These are phyloP conservation scores for Lanmaoa rubissima DNA, from an alignment of 768 basidiomycete genomes.

Conservation along the genomic window DNA sequence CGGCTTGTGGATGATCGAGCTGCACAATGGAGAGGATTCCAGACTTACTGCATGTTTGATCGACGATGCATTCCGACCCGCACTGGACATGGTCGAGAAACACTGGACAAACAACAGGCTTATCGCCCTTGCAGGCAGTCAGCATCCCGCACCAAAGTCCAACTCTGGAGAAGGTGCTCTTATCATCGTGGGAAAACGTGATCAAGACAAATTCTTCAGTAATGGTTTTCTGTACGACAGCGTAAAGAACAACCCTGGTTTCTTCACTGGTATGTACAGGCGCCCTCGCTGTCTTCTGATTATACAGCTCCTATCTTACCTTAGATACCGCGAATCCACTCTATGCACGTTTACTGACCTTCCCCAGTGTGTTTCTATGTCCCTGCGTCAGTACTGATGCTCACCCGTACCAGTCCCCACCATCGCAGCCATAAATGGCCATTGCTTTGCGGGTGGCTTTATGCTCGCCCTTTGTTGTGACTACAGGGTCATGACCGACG, in stretches of 20 bases:
- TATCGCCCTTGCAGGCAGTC: conserved; percentile 41
- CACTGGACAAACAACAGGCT: conserved; percentile 64
- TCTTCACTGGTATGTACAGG: conserved; percentile 57
- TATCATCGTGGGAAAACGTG: conserved; percentile 70
- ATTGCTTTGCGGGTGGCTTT: conserved; percentile 83
- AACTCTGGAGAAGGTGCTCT: conserved; percentile 59
- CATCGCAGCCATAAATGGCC: conserved; percentile 79
- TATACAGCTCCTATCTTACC: conserved; percentile 5
- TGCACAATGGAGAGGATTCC: conserved; percentile 77
- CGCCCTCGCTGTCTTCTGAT: neutral
- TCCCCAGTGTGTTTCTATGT: conserved; percentile 58
- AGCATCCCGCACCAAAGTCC: conserved; percentile 32
- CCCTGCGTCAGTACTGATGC: neutral
- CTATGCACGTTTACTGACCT: conserved; percentile 63
- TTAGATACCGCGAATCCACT: conserved; percentile 75
- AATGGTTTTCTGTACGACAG: conserved; percentile 72
- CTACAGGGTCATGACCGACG: conserved; percentile 87
- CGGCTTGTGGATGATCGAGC: conserved; percentile 71
- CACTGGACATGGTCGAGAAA: conserved; percentile 68
- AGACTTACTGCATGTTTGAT: conserved; percentile 61
- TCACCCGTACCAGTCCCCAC: conserved; percentile 57
- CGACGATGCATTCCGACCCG: conserved; percentile 60
- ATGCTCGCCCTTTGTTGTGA: conserved; percentile 81
- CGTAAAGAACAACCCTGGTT: conserved; percentile 50
- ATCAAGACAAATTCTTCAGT: conserved; percentile 88